phyloP scores from a whole-genome alignment of 345 rosid genomes.

The Lepidium aucheri region DNA sequence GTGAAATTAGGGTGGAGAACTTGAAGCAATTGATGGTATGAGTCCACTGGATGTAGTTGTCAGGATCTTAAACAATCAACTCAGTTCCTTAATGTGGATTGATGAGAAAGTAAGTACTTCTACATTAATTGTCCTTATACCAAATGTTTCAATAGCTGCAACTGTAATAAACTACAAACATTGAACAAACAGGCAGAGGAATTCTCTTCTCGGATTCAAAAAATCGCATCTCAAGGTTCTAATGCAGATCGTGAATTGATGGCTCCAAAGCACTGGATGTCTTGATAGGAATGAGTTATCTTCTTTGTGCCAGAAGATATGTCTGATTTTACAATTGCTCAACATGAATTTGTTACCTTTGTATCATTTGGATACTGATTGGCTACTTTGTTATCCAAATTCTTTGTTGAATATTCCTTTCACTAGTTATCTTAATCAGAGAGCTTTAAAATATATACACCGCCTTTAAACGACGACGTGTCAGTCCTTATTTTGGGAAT shows the following conservation, averaged over 20 bases:
- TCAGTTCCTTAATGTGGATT: constrained; percentile 93
- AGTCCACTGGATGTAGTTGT: constrained; percentile 86
- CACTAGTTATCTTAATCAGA: background rate
- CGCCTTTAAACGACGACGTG: constrained; percentile 21
- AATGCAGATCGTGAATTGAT: constrained; percentile 44
- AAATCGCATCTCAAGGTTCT: constrained; percentile 68
- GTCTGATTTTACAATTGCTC: background rate
- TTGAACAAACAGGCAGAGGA: constrained; percentile 78
- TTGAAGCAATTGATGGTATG: constrained; percentile 70
- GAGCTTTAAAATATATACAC: background rate
- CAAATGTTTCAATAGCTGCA: background rate
- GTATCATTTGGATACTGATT: constrained; percentile 10
- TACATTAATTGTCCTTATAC: background rate
- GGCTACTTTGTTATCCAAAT: background rate
- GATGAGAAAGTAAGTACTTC: constrained; percentile 72
- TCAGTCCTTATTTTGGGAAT: background rate
- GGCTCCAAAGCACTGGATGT: constrained; percentile 75
- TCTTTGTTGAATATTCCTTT: background rate
- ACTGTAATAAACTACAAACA: background rate
- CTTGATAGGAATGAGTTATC: constrained; percentile 24
- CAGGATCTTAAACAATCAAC: constrained; percentile 87
- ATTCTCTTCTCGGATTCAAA: constrained; percentile 71
- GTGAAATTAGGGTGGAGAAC: constrained; percentile 69
- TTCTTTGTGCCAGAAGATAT: background rate
- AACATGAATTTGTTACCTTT: background rate